Conservation (phyloP, 1,284 basidiomycete species). For the Ustilago lituana region DNA sequence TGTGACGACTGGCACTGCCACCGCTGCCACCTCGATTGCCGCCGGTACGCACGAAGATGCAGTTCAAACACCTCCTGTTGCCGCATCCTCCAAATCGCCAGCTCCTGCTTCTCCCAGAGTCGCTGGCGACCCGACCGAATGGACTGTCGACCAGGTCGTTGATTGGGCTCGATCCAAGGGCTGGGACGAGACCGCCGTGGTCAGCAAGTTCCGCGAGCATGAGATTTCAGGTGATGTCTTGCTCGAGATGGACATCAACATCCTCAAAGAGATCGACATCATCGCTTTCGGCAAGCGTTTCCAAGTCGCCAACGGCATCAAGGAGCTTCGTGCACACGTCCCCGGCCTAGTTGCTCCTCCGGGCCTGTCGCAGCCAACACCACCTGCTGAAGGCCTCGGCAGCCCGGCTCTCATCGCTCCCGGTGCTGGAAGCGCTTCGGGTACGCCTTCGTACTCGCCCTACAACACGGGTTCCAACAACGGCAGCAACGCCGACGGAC, state of each 20-base stretch:
- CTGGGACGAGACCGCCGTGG: constrained; percentile 80
- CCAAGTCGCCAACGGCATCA: constrained; percentile 92
- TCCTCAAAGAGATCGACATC: constrained; percentile 97
- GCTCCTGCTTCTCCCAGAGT: constrained; percentile 9
- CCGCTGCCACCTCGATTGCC: constrained; percentile 51
- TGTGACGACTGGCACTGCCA: constrained; percentile 26
- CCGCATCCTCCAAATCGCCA: constrained; percentile 10
- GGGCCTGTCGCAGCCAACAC: constrained; percentile 13
- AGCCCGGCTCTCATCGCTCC: constrained; percentile 40
- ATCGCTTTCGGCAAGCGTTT: constrained; percentile 92
- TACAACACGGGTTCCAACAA: constrained; percentile 34
- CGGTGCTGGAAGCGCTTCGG: constrained; percentile 11
- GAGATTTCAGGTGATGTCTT: constrained; percentile 97
- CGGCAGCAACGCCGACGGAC: constrained; percentile 45
- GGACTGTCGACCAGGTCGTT: constrained; percentile 88
- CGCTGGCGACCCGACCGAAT: constrained; percentile 73
- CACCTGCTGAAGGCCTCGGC: constrained; percentile 27
- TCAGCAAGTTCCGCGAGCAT: constrained; percentile 83
- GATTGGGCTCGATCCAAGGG: constrained; percentile 86
- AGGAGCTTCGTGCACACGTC: constrained; percentile 75
- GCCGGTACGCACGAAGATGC: constrained; percentile 62
- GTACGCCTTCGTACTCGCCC: constrained; percentile 27
- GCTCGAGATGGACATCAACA: constrained; percentile 88
- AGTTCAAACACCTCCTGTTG: constrained; percentile 14
- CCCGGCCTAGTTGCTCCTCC: constrained; percentile 23